phyloP scores from a whole-genome alignment of 805 yeast genomes.

The Cyberlindnera petersonii region DNA sequence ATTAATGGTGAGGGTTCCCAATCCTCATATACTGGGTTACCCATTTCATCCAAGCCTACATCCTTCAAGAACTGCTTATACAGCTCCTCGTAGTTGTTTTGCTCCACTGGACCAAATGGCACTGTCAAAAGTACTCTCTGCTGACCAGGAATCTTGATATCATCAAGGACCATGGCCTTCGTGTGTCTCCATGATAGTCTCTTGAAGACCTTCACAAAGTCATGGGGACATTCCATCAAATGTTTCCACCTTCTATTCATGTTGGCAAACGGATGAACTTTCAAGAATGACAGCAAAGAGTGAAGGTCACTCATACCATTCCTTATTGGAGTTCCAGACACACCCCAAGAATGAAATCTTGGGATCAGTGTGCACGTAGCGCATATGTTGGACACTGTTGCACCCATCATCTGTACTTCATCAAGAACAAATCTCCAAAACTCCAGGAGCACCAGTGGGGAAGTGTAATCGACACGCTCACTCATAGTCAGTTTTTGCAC shows the following conservation, averaged over 20 bases:
- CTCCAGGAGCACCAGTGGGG: slow-evolving; percentile 77
- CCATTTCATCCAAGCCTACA: slow-evolving; percentile 48
- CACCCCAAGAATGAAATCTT: slow-evolving; percentile 92
- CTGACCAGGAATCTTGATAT: slow-evolving; percentile 78
- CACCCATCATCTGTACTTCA: slow-evolving; percentile 91
- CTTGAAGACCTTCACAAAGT: slow-evolving; percentile 51
- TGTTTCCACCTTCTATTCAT: slow-evolving; percentile 13
- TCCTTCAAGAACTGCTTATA: slow-evolving; percentile 55
- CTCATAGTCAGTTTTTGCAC: slow-evolving; percentile 1
- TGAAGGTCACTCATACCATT: slow-evolving; percentile 62
- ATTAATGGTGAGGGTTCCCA: slow-evolving; percentile 45
- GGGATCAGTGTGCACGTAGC: slow-evolving; percentile 77
- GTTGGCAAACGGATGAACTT: slow-evolving; percentile 60
- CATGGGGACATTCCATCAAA: slow-evolving; percentile 21
- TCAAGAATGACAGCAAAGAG: slow-evolving; percentile 65
- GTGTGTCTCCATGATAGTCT: slow-evolving; percentile 71
- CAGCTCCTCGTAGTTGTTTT: slow-evolving; percentile 69
- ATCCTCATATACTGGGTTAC: slow-evolving; percentile 43
- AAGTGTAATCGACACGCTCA: slow-evolving; percentile 51
- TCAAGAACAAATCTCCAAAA: slow-evolving; percentile 90
- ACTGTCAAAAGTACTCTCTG: slow-evolving; percentile 61
- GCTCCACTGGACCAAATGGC: slow-evolving; percentile 80
- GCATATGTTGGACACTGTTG: slow-evolving; percentile 70
- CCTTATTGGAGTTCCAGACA: slow-evolving; percentile 90
- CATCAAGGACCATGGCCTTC: slow-evolving; percentile 73